phyloP scores from a whole-genome alignment of 2,329 filamentous ascomycete species.

The Nigrospora sphaerica region DNA sequence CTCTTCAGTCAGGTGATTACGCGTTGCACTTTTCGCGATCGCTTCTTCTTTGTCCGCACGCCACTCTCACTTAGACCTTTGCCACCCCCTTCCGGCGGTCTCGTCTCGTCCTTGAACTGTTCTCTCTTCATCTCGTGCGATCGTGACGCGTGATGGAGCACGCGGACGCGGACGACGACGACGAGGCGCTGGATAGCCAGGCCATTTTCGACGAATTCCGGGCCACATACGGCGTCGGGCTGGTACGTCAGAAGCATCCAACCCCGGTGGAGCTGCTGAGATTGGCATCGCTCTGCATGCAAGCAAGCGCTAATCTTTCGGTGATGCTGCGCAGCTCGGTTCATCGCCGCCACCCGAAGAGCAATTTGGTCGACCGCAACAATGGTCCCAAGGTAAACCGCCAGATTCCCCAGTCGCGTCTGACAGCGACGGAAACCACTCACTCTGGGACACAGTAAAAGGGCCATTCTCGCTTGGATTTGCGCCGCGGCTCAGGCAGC shows the following conservation, averaged over 20 bases:
- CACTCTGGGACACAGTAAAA: background rate
- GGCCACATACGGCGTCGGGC: background rate
- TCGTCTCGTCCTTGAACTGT: too few relatives aligned
- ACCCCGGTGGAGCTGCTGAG: background rate
- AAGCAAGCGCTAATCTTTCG: background rate
- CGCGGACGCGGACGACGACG: background rate
- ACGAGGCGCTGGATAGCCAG: background rate
- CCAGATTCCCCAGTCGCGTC: background rate
- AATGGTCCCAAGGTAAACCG: background rate
- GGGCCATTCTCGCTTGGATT: too few relatives aligned
- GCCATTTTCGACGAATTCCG: background rate
- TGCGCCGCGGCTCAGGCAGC: too few relatives aligned
- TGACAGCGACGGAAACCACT: background rate
- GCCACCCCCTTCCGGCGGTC: too few relatives aligned
- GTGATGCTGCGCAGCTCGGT: background rate
- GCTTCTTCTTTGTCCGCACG: too few relatives aligned
- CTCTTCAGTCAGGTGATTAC: too few relatives aligned
- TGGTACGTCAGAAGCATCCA: background rate
- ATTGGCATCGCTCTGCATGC: background rate
- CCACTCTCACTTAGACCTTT: too few relatives aligned
- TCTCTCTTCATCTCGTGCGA: too few relatives aligned
- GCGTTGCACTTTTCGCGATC: too few relatives aligned
- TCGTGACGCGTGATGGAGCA: background rate
- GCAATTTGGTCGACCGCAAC: background rate
- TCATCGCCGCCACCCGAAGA: background rate